Evolutionary conservation across 1,139 yeast species (phyloP), one percentile per base, ranked within the genome.

Genomic region (Kluyveromyces marxianus): DNA sequence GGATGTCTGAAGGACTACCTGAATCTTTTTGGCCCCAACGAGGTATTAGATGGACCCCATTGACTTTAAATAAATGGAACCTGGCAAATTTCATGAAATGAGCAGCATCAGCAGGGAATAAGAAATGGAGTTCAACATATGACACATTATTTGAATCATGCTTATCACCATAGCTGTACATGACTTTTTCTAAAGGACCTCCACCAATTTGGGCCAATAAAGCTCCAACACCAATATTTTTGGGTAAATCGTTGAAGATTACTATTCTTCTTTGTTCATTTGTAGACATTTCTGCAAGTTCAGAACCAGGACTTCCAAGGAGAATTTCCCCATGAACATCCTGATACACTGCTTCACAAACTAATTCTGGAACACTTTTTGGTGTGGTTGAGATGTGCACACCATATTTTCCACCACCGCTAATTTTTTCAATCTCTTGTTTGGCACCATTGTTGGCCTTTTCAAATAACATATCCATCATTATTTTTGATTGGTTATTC

Each of bases 141-240:
- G 29, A 32, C 57, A 46, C 34, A 47, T 52, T n/a, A 50, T 46
- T 6, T 46, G 37, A 4, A 6, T 25, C 25, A 8, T 5, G 14
- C 25, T 28, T 34, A 21, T 34, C 25, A 2, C 35, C 43, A 26
- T 27, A 40, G 4, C 38, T 32, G 34, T 40, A 40, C 21, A 40
- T 26, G 3, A 83, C 59, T 50, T 71, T 73, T 53, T 83, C 89
- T 40, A 86, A 65, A 0, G 92, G 88, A 0, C 96, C 96, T 0
- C 95, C 95, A 55, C 74, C 69, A 0, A 84, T 69, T 51, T 81
- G 86, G 1, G 79, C 63, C 21, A 85, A 54, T 8, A 84, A 62
- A 33, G 78, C 69, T 29, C 69, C 70, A 4, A 80, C 53, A 5
- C 85, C 81, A 4, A 72, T 68, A 29, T 60, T 55, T 0, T 54